Percentiles rank a stretch among this genome's conserved stretches.
Evolutionary conservation across 2,329 filamentous ascomycete species (phyloP).

Genomic region (Apiospora kogelbergensis): DNA sequence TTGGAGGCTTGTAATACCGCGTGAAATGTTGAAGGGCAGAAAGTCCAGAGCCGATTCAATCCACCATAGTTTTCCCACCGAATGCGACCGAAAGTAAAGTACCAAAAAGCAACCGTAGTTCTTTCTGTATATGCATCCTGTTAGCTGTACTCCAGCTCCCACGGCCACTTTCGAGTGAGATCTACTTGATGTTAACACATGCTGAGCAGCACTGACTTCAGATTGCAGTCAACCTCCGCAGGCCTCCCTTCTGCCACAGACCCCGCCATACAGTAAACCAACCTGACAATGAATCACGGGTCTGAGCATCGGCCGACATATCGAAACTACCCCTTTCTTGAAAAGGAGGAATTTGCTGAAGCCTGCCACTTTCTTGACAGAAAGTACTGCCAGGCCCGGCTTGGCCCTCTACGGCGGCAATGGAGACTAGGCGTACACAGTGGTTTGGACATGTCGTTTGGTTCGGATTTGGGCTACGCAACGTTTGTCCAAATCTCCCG

Average conservation of each 20-base stretch:
- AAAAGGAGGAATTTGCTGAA: conserved; percentile 61
- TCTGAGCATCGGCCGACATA: conserved; percentile 37
- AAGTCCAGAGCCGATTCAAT: background rate
- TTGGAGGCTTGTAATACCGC: too few species aligned
- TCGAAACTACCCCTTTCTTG: conserved; percentile 61
- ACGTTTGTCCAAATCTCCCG: conserved; percentile 59
- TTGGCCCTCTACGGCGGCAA: conserved; percentile 52
- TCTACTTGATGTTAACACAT: background rate
- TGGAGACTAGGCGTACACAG: conserved; percentile 57
- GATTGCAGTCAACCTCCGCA: background rate
- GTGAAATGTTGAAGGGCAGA: background rate
- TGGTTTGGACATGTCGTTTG: conserved; percentile 47
- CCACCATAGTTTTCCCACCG: background rate
- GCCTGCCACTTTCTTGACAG: conserved; percentile 63
- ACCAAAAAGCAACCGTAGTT: background rate
- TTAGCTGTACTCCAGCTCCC: too few species aligned
- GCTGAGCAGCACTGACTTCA: background rate
- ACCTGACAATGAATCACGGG: background rate
- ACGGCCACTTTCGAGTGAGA: background rate
- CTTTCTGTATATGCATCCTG: background rate
- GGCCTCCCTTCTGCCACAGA: background rate
- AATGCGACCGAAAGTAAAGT: background rate
- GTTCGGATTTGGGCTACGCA: conserved; percentile 41
- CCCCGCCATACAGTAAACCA: conserved; percentile 1
- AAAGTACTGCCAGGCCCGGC: conserved; percentile 56